Base-by-base conservation (phyloP, 2,329 filamentous ascomycete species). In the Ceratocystis papillata region DNA sequence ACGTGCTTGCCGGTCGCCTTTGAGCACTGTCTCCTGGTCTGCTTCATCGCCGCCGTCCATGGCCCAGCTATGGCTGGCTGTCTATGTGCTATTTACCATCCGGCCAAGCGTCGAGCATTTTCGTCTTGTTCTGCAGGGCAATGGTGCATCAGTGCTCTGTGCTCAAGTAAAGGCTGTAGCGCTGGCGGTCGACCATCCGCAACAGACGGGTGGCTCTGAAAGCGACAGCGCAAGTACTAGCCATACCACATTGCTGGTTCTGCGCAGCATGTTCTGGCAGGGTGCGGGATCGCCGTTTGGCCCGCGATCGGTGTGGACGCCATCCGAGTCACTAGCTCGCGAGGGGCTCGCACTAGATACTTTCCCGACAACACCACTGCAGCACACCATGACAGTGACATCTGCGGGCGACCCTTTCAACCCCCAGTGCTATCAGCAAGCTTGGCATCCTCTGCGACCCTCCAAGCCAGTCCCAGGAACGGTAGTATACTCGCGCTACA, bases 401-500 rank as follows among this genome's bases (percentile, higher is more conserved):
- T 71, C 75, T 3, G 75, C 76, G 5, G 76, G 76, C 45, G 76
- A 79, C 63, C 75, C 76, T 20, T 73, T 77, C 55, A 75, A 78
- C 64, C 75, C 77, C 4, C 73, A 73, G 12, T 73, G 76, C 63
- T 72, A 71, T 67, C 75, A 77, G 69, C 83, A 87, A 73, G 79
- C 83, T 10, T 85, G 83, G 75, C 88, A 92, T 75, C 88, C 88
- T 2, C 79, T 87, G 6, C 85, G 89, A 7, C 84, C 85, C 1
- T 80, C 84, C 44, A 92, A 93, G 77, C 88, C 89, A 4, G 76
- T 79, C 1, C 86, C 87, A 0, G 87, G 87, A 2, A 82, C 85
- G 1, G 80, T 87, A 68, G 81, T 89, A 70, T 93, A 93, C 77
- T 90, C 87, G 72, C 84, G 89, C 66, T 92, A 86, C 78, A 86